phyloP scores from a whole-genome alignment of 441 rosid species.

The Macaranga tanarius region DNA sequence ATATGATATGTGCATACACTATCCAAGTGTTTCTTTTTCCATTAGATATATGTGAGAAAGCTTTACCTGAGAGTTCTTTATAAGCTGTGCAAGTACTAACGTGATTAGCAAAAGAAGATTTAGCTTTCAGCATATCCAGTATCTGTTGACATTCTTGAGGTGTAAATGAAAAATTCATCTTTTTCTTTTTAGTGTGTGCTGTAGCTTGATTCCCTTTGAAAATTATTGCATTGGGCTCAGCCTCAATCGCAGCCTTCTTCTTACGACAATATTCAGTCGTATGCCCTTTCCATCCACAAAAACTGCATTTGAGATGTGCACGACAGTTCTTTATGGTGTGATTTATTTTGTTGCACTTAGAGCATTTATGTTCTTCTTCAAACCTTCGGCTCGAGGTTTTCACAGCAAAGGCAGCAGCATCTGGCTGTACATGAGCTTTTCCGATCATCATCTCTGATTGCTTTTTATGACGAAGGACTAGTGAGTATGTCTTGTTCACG shows the following conservation, averaged over 20 bases:
- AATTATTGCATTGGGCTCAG: neutral
- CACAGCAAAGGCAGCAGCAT: neutral
- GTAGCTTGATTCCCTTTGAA: no score
- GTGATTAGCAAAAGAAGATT: no score
- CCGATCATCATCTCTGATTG: neutral
- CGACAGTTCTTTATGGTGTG: neutral
- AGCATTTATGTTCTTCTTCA: neutral
- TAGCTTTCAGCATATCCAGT: no score
- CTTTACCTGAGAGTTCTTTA: no score
- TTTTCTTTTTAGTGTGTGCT: no score
- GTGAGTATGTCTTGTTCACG: neutral
- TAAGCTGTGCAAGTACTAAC: no score
- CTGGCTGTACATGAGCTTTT: neutral
- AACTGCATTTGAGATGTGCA: neutral
- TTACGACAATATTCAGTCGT: neutral
- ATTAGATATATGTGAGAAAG: no score
- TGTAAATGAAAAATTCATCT: no score
- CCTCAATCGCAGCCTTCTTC: no score
- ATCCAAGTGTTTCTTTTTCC: no score
- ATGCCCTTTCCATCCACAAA: constrained; percentile 4
- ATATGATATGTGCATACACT: neutral
- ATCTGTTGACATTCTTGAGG: no score
- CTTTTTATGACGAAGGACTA: neutral
- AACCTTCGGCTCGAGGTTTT: neutral
- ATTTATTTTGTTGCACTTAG: neutral